These are phyloP conservation scores for Colletotrichum abscissum DNA, from an alignment of 2,329 filamentous ascomycete species.

Conservation along the genomic window DNA sequence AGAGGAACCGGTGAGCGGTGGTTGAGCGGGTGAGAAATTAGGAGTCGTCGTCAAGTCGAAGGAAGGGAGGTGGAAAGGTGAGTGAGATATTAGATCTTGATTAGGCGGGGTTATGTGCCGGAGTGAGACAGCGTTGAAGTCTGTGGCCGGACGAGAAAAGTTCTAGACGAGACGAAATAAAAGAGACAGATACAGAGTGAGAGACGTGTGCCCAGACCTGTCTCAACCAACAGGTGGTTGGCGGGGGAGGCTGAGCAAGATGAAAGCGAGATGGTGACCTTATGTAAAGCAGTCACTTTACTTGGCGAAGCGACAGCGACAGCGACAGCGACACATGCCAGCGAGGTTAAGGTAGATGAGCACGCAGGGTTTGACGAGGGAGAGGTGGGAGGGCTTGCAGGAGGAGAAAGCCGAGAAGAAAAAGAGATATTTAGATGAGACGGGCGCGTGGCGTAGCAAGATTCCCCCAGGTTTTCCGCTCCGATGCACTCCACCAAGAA, in stretches of 20 bases:
- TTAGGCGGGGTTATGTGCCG: conserved; percentile 13
- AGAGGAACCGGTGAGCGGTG: background rate
- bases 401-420: background rate
- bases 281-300: conserved; percentile 1
- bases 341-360: background rate
- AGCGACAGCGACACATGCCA: conserved; percentile 8
- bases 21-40: background rate
- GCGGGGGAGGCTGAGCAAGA: conserved; percentile 1
- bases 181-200: background rate
- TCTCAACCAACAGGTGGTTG: conserved; percentile 10
- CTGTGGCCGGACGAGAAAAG: background rate
- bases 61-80: background rate
- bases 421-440: conserved; percentile 14
- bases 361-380: conserved; percentile 26
- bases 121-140: conserved; percentile 9
- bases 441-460: conserved; percentile 23
- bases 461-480: conserved; percentile 25
- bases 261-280: conserved; percentile 7
- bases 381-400: background rate
- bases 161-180: background rate
- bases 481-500: conserved; percentile 10
- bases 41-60: background rate
- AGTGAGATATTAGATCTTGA: conserved; percentile 25
- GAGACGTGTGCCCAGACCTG: conserved; percentile 14
- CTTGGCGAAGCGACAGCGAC: background rate